Evolutionary conservation across 352 stramenopile genomes (phyloP), one percentile per base, ranked within the genome.

Genomic region (Phytopythium kandeliae): DNA sequence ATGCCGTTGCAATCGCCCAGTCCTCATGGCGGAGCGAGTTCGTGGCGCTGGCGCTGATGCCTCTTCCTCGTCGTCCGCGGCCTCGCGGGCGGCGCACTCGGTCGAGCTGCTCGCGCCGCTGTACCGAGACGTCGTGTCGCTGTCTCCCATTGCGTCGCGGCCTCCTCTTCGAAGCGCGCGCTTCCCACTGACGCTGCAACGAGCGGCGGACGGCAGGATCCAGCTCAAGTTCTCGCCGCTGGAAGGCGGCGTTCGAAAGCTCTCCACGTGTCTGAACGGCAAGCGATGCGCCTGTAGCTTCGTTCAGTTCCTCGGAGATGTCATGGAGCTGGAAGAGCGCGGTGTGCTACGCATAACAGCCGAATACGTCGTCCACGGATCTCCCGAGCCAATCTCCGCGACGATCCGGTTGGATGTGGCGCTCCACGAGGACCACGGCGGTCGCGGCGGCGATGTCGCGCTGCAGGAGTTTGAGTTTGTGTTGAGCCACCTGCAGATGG

Each of bases 391-490:
- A 26, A 33, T 12, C 4, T 38, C 72, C 22, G 78, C 78, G 51
- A 89, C 71, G 44, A 67, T 89, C 46, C 69, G 73, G 42, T 22
- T 89, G 33, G 59, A 55, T 13, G 57, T 87, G 26, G 45, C 58
- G 30, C 58, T 90, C 22, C 65, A 82, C 49, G 57, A 74, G 4
- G 46, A 57, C 33, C 55, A 62, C 7, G 46, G 56, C n/a, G 44
- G 41, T 21, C 50, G 24, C 4, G 50, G 63, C 49, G 62, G 12
- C 47, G 21, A 8, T 8, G 0, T 42, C 19, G 54, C 68, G 45
- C 62, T 86, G 13, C 59, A 67, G n/a, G 67, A 78, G 4, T 88
- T 86, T 53, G 72, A 83, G 21, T 66, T 86, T 24, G 68, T 86
- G 19, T 31, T 83, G 25, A 65, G 63, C 46, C 79, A 90, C 45